Evolutionary conservation across 805 yeast genomes (phyloP).

Genomic region (Saturnispora kantuleensis): DNA sequence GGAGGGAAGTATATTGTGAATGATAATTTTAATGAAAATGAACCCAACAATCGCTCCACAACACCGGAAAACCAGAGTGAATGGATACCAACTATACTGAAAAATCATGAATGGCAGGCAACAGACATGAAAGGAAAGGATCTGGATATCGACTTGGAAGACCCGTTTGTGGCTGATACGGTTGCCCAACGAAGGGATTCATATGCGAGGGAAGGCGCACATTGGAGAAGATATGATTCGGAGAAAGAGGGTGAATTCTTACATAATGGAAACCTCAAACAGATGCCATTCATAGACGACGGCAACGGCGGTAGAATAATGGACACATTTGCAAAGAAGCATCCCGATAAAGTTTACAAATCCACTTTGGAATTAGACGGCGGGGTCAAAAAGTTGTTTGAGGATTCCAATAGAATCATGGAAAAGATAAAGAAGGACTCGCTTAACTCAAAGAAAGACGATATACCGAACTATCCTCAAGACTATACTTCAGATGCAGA

Average conservation of each 20-base stretch:
- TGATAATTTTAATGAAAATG: conserved; percentile 8
- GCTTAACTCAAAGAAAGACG: neutral
- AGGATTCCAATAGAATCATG: conserved; percentile 1
- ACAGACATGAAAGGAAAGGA: neutral
- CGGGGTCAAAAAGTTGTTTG: conserved; percentile 1
- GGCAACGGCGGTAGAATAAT: conserved; percentile 14
- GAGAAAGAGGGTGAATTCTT: conserved; percentile 15
- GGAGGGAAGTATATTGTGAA: conserved; percentile 9
- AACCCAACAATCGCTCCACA: neutral
- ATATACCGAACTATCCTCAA: conserved; percentile 9
- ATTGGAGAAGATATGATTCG: conserved; percentile 23
- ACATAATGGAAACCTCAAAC: conserved; percentile 15
- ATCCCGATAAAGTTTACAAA: conserved; percentile 7
- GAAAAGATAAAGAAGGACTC: conserved; percentile 5
- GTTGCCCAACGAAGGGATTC: conserved; percentile 15
- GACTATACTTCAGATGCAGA: conserved; percentile 25
- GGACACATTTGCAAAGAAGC: conserved; percentile 25
- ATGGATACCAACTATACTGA: conserved; percentile 23
- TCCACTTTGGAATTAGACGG: conserved; percentile 15
- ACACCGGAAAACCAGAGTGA: neutral
- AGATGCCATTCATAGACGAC: conserved; percentile 14
- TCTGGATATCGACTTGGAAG: neutral
- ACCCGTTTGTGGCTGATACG: conserved; percentile 14
- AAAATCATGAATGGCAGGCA: conserved; percentile 22
- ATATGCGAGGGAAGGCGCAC: conserved; percentile 19